Evolutionary conservation across 73 alveolate genomes (phyloP).

Genomic region (Stentor roeselii): DNA sequence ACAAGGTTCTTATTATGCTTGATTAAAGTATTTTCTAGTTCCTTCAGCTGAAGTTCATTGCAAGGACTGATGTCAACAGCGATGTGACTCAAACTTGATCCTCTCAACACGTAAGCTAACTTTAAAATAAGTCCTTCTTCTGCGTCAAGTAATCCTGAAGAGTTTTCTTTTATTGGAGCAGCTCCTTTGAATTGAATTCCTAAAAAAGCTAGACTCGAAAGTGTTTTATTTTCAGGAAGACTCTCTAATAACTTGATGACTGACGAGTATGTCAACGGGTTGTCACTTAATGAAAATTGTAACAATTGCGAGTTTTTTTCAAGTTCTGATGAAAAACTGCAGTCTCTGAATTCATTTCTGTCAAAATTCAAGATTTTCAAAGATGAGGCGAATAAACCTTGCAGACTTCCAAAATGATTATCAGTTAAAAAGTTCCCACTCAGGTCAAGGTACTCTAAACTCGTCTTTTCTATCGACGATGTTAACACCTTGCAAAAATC

Average conservation of each 20-base stretch:
- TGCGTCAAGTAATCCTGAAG: background rate
- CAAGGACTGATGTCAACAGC: background rate
- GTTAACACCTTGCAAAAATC: too few relatives aligned
- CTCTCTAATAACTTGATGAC: background rate
- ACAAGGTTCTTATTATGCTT: background rate
- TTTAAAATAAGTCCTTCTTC: background rate
- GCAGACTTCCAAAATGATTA: too few relatives aligned
- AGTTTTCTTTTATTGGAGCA: constrained; percentile 23
- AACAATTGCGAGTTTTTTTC: background rate
- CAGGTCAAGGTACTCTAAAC: too few relatives aligned
- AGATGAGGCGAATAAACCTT: too few relatives aligned
- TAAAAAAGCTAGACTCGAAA: background rate
- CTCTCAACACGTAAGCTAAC: constrained; percentile 2
- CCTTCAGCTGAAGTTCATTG: background rate
- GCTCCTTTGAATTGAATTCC: constrained; percentile 6
- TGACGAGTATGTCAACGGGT: background rate
- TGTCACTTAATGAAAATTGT: background rate
- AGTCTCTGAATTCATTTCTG: background rate
- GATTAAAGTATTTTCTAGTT: constrained; percentile 5
- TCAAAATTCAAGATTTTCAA: background rate
- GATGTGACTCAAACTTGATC: background rate
- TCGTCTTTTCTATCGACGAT: too few relatives aligned
- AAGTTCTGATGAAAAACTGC: background rate
- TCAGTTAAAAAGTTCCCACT: too few relatives aligned
- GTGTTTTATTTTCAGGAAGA: background rate